Evolutionary conservation across 257 asterid genomes (phyloP).

Genomic region (Sherardia arvensis): DNA sequence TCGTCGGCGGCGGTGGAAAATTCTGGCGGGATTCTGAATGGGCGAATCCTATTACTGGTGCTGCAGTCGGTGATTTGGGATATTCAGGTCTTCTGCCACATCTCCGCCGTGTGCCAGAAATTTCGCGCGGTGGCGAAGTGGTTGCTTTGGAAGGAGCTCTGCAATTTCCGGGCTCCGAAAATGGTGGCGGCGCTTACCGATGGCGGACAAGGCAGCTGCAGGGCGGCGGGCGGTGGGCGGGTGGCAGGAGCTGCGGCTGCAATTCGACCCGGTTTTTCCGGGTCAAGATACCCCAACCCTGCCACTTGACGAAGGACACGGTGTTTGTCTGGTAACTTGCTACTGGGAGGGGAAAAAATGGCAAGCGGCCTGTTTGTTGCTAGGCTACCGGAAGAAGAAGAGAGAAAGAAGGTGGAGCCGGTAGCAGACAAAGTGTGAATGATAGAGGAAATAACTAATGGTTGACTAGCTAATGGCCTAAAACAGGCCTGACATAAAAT

Average conservation of each 20-base stretch:
- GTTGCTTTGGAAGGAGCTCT: constrained; percentile 66
- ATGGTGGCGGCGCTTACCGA: constrained; percentile 35
- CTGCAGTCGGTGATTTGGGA: constrained; percentile 62
- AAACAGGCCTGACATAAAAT: too few relatives aligned
- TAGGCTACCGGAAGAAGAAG: too few relatives aligned
- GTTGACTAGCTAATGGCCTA: too few relatives aligned
- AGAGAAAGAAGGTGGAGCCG: too few relatives aligned
- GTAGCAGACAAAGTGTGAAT: too few relatives aligned
- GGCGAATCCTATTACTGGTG: constrained; percentile 39
- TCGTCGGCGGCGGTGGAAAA: constrained; percentile 13
- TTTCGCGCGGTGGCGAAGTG: constrained; percentile 65
- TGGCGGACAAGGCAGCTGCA: constrained; percentile 23
- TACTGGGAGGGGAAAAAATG: too few relatives aligned
- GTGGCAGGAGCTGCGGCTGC: constrained; percentile 74
- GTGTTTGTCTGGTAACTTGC: too few relatives aligned
- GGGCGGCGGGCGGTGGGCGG: constrained; percentile 55
- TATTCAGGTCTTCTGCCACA: constrained; percentile 40
- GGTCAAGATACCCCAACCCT: constrained; percentile 24
- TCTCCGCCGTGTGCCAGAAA: constrained; percentile 38
- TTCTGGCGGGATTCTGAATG: constrained; percentile 57
- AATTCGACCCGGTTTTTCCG: constrained; percentile 39
- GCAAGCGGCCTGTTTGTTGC: too few relatives aligned
- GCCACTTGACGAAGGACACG: constrained; percentile 50
- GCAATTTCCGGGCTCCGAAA: constrained; percentile 53
- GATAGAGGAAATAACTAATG: too few relatives aligned